Conservation (phyloP, 2,329 filamentous ascomycete species). For the Eurotiales sp. region DNA sequence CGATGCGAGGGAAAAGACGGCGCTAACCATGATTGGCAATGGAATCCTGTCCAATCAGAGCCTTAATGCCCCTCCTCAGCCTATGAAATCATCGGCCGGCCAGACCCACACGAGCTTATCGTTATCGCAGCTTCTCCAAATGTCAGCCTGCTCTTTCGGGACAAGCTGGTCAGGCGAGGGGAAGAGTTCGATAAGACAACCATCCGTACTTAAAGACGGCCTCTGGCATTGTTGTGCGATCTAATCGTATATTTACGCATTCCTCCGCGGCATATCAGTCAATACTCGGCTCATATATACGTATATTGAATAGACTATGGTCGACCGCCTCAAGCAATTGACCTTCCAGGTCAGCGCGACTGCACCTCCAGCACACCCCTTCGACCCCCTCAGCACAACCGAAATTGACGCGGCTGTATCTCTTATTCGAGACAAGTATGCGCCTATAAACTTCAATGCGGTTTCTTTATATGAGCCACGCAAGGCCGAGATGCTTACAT, state of each 20-base stretch:
- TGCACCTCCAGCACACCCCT: slow-evolving; percentile 59
- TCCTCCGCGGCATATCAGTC: background rate
- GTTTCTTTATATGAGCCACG: slow-evolving; percentile 80
- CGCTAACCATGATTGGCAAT: slow-evolving; percentile 3
- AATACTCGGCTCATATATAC: background rate
- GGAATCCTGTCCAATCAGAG: slow-evolving; percentile 12
- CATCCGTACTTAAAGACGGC: background rate
- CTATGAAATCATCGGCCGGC: background rate
- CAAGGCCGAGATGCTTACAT: slow-evolving; percentile 77
- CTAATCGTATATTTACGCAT: background rate
- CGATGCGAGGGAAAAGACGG: background rate
- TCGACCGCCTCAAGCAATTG: slow-evolving; percentile 62
- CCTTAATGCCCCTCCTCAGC: background rate
- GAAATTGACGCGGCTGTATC: slow-evolving; percentile 72
- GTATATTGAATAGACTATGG: slow-evolving; percentile 26
- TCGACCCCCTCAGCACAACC: slow-evolving; percentile 68
- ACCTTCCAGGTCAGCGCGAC: slow-evolving; percentile 59
- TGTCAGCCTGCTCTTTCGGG: slow-evolving; percentile 9
- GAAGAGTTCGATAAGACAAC: background rate
- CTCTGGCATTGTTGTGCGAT: background rate
- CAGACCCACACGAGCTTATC: slow-evolving; percentile 13
- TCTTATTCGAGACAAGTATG: slow-evolving; percentile 66
- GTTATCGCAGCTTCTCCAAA: slow-evolving; percentile 11
- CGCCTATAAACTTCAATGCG: slow-evolving; percentile 77
- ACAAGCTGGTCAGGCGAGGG: slow-evolving; percentile 4